A percentile compares a stretch with the other conserved stretches of the same genome.
These are phyloP conservation scores for Mycosphaerella sp. DNA, from an alignment of 2,329 filamentous ascomycete species.

Conservation along the genomic window DNA sequence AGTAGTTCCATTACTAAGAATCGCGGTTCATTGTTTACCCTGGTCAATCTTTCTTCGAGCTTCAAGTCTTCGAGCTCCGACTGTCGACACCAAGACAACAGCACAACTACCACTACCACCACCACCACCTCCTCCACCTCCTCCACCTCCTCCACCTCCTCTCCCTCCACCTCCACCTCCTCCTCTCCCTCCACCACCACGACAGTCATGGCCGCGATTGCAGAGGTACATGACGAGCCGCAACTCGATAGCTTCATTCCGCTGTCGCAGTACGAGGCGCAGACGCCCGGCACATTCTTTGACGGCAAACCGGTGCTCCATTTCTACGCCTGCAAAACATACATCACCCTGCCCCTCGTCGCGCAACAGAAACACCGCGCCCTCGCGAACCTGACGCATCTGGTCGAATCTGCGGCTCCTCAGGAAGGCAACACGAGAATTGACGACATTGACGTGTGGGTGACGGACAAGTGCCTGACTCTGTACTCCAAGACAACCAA, in stretches of 20 bases:
- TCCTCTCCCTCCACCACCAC: background rate
- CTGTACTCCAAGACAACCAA: conserved; percentile 56
- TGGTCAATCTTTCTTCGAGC: background rate
- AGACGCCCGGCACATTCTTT: conserved; percentile 67
- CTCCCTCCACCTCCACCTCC: background rate
- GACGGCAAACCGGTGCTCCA: conserved; percentile 65
- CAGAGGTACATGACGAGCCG: background rate
- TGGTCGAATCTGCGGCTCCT: conserved; percentile 5
- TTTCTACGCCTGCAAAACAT: conserved; percentile 48
- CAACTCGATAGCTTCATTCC: conserved; percentile 46
- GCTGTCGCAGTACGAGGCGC: conserved; percentile 62
- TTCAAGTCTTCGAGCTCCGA: background rate
- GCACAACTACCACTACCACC: background rate
- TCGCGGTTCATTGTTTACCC: background rate
- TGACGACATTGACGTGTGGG: conserved; percentile 41
- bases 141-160: no score
- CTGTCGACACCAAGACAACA: no score
- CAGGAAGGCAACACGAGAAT: conserved; percentile 23
- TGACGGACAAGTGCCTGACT: conserved; percentile 49
- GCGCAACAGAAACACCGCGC: conserved; percentile 3
- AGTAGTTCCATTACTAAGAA: background rate
- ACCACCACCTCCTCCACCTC: no score
- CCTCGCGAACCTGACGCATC: background rate
- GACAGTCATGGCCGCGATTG: conserved; percentile 1
- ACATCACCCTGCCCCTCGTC: background rate